Evolutionary conservation across 1,284 basidiomycete species (phyloP), one percentile per base, ranked within the genome.

Genomic region (Apiotrichum siamense): DNA sequence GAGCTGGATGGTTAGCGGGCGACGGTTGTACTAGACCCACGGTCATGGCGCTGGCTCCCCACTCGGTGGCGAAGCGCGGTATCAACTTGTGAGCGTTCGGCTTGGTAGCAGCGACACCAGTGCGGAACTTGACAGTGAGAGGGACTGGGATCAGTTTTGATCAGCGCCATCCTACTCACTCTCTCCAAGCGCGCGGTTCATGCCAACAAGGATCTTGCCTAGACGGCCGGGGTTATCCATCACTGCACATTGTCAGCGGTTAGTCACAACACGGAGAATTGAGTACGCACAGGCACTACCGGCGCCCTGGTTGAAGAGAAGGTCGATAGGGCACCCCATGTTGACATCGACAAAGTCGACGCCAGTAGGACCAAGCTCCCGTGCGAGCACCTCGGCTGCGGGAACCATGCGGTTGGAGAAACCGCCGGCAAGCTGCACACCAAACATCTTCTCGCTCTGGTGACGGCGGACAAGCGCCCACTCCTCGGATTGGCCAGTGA

Each of bases 301-400:
- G 44, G 88, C 91, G 0, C 92, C 92, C 23, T 83, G 82, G 66
- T 88, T 88, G 76, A 92, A 97, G 2, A 98, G 88, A 41, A 98
- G 77, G 72, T 98, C 94, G 60, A 97, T 97, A 3, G 94, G 94
- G 72, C 94, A 97, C 4, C 94, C 94, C 57, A 73, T 55, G 69
- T 98, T 98, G 61, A 97, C 76, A 64, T 98, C 94, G 12, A 94
- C 87, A 66, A 94, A 96, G 67, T 96, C 89, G 25, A 94, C 73
- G 21, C 81, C 80, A 11, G 77, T 76, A 26, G 60, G 67, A 32
- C 69, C 67, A 51, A 77, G 82, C 64, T 91, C 86, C 54, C 80
- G 81, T 1, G 80, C 83, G 20, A 97, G 78, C 9, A 87, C 79
- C 70, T 98, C 94, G 0, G 92, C 90, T 0, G 85, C 83, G 0